Evolutionary conservation across 805 yeast genomes (phyloP), one percentile per base, ranked within the genome.

Genomic region (Cyberlindnera saturnus): DNA sequence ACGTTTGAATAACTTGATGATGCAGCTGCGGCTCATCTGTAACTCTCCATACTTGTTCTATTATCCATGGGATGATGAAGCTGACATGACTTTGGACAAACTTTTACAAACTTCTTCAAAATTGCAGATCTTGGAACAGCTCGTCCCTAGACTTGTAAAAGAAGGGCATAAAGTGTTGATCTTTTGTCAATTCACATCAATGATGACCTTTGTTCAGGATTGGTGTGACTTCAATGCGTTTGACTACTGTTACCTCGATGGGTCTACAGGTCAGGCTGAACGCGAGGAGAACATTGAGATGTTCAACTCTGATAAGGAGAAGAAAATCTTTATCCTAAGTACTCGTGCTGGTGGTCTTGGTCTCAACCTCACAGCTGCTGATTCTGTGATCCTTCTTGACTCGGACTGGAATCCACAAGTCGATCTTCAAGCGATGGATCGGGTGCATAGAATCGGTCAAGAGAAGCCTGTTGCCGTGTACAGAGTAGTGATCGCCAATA

Each of bases 381-480:
- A 93, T 50, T 82, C 95, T 2, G 98, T 93, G 1, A 77, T 91
- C 4, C 55, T 91, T 10, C 89, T 87, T 58, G 99, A 91, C 57
- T 84, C 88, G 44, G 99, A 91, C 59, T 91, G 97, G 96, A 91
- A 91, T 56, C 99, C 98, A 0, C 97, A 91, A 58, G 95, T 88
- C 48, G 98, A 91, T 63, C 67, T 89, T 40, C 99, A 91, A 61
- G 98, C 98, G 0, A 91, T 91, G 79, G 98, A 90, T 55, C 72
- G 99, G 42, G 95, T 86, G 11, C 98, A 91, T 60, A 71, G 99
- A 57, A 87, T 93, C 42, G 98, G 98, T 0, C 99, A 91, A 61
- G 72, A 68, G 1, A 79, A 75, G 42, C 96, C 96, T 1, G 96
- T 90, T 5, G 70, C 86, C 18, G 76, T 91, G 1, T 87, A 82